Evolutionary conservation across 208 protist species (phyloP).

Genomic region (Crithidia sp.): DNA sequence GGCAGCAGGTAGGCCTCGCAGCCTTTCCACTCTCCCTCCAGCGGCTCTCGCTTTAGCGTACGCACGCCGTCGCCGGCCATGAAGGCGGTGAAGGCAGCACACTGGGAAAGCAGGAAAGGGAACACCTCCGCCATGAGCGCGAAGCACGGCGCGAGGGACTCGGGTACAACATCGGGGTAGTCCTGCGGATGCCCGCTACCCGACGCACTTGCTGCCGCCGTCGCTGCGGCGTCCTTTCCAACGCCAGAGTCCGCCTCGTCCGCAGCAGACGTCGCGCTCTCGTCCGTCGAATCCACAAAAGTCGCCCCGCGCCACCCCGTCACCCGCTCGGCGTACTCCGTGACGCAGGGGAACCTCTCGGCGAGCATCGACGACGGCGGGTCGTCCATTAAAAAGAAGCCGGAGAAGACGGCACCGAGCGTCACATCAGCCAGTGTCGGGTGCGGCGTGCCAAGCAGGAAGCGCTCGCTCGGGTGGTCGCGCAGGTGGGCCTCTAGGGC

Average conservation of each 20-base stretch:
- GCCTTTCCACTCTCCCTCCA: slow-evolving; percentile 73
- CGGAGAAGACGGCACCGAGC: slow-evolving; percentile 77
- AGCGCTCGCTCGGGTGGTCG: slow-evolving; percentile 38
- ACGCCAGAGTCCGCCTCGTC: neutral
- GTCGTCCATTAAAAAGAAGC: slow-evolving; percentile 81
- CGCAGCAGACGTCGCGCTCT: neutral
- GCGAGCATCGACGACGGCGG: slow-evolving; percentile 66
- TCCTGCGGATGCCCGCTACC: slow-evolving; percentile 3
- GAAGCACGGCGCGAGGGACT: slow-evolving; percentile 69
- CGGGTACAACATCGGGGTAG: slow-evolving; percentile 79
- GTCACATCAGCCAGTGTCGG: slow-evolving; percentile 85
- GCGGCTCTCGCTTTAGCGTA: slow-evolving; percentile 46
- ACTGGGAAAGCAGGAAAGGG: slow-evolving; percentile 87
- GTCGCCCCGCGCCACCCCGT: slow-evolving; percentile 73
- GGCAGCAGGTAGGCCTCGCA: slow-evolving; percentile 81
- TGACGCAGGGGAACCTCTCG: slow-evolving; percentile 70
- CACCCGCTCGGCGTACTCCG: slow-evolving; percentile 75
- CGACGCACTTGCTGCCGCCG: neutral
- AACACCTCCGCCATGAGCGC: slow-evolving; percentile 81
- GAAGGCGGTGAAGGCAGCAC: slow-evolving; percentile 76
- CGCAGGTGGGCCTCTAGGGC: slow-evolving; percentile 76
- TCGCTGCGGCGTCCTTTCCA: neutral
- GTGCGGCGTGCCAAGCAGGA: slow-evolving; percentile 83
- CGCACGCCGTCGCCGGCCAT: slow-evolving; percentile 77
- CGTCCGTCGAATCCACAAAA: slow-evolving; percentile 20